Evolutionary conservation across 2,329 filamentous ascomycete genomes (phyloP), one percentile per base, ranked within the genome.

Genomic region (Aspergillus costaricaensis): DNA sequence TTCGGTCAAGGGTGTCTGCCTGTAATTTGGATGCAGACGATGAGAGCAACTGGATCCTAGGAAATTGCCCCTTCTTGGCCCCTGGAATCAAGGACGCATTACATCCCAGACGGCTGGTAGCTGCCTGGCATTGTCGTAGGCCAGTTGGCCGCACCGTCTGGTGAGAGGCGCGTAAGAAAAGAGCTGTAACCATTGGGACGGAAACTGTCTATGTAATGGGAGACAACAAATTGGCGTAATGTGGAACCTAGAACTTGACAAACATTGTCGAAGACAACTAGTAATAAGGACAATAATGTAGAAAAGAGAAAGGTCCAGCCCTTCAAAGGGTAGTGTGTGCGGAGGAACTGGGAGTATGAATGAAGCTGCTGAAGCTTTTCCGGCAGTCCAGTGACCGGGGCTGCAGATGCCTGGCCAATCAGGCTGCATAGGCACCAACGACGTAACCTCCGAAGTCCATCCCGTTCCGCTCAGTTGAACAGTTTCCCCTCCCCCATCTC

Each of bases 1-100:
- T 95, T 69, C 86, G 86, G 41, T 85, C 82, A 17, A 87, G 79
- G 62, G 72, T 65, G 30, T 70, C 66, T 30, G 57, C 65, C 43
- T 74, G 68, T 27, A 60, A 63, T 60, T 57, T 65, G 3, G 64
- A 55, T 3, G 65, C 19, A 14, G 66, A 63, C 2, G 70, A 72
- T 5, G 75, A 76, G 41, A 77, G 76, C 7, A 52, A 62, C 54
- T 67, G 68, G 3, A 61, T 52, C 21, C 49, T 55, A 4, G 51
- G 32, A 15, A 30, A 49, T n/a, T 14, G 23, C 5, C 49, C 21
- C 19, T 47, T 57, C 19, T 51, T 32, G 12, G 36, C 19, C 15
- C 14, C 44, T 30, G 32, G 27, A 12, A 30, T 41, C 1, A 36
- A 4, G 4, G 17, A 27, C 19, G 48, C 14, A 36, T 48, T 48